Evolutionary conservation across 768 basidiomycete genomes (phyloP).

Genomic region (Amanita rimosa): DNA sequence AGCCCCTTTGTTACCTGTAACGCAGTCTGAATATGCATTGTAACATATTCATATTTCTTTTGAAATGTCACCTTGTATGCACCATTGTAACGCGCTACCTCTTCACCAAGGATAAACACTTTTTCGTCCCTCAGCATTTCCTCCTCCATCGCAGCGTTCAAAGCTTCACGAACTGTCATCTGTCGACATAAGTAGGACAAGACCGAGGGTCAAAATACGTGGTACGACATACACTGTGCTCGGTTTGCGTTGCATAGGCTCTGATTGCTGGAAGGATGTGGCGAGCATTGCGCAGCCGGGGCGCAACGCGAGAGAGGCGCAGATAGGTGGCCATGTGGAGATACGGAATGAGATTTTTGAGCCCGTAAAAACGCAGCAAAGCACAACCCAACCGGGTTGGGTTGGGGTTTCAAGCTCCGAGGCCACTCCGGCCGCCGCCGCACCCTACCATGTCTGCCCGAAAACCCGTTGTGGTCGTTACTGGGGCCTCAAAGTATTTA

Average conservation of each 20-base stretch:
- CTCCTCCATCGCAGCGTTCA: slow-evolving; percentile 98
- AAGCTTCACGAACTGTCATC: slow-evolving; percentile 98
- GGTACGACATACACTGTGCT: slow-evolving; percentile 25
- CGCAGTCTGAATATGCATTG: slow-evolving; percentile 9
- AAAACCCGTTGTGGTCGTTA: slow-evolving; percentile 57
- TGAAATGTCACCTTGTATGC: slow-evolving; percentile 70
- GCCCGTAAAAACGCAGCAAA: too few species aligned
- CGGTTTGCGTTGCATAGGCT: slow-evolving; percentile 49
- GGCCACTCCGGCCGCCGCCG: background rate
- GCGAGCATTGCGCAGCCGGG: slow-evolving; percentile 41
- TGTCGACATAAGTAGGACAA: slow-evolving; percentile 14
- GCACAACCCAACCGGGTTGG: too few species aligned
- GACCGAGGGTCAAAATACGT: background rate
- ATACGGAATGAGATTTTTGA: slow-evolving; percentile 7
- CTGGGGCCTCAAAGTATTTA: slow-evolving; percentile 72
- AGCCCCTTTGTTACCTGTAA: slow-evolving; percentile 92
- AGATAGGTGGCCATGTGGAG: slow-evolving; percentile 51
- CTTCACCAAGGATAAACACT: slow-evolving; percentile 94
- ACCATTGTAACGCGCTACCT: slow-evolving; percentile 97
- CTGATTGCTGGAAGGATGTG: slow-evolving; percentile 34
- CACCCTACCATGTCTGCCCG: slow-evolving; percentile 8
- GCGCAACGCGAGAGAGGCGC: slow-evolving; percentile 54
- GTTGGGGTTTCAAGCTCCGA: slow-evolving; percentile 11
- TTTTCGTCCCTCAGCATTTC: slow-evolving; percentile 95
- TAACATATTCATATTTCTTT: background rate